Evolutionary conservation across 345 rosid species (phyloP).

Genomic region (Citrus sp.): DNA sequence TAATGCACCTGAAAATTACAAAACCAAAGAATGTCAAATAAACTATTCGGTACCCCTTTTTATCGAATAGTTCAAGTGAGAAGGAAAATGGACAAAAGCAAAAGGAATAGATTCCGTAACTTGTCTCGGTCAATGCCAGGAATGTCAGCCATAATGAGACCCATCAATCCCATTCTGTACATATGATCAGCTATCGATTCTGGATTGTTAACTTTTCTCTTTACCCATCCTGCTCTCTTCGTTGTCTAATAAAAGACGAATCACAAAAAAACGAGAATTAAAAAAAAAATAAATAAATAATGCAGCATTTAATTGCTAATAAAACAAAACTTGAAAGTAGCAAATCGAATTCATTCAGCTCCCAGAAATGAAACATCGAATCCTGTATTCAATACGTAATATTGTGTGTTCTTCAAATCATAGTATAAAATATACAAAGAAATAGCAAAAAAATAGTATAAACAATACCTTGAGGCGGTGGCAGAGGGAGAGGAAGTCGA

Average conservation of each 20-base stretch:
- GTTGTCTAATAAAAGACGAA: slow-evolving; percentile 51
- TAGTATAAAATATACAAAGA: too few species aligned
- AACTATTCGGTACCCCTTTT: background rate
- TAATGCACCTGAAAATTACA: slow-evolving; percentile 62
- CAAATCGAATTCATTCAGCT: background rate
- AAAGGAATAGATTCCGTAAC: slow-evolving; percentile 31
- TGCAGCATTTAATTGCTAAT: background rate
- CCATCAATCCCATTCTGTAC: slow-evolving; percentile 98
- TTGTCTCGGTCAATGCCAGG: slow-evolving; percentile 85
- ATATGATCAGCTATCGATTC: slow-evolving; percentile 93
- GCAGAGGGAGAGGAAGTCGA: slow-evolving; percentile 90
- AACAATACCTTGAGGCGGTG: slow-evolving; percentile 75
- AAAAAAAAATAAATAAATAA: background rate
- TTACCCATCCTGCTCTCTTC: slow-evolving; percentile 89
- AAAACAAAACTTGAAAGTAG: background rate
- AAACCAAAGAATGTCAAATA: background rate
- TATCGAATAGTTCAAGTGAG: background rate
- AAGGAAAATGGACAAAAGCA: background rate
- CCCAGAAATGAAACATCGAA: background rate
- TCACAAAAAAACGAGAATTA: background rate
- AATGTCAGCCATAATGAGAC: slow-evolving; percentile 66
- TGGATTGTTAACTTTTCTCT: slow-evolving; percentile 65
- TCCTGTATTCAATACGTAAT: too few species aligned
- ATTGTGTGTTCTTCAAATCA: background rate
- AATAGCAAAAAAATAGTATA: background rate